A percentile compares a stretch with the other conserved stretches of the same genome.
phyloP scores from a whole-genome alignment of 2,329 filamentous ascomycete genomes.

The Chrysoporthe cubensis region DNA sequence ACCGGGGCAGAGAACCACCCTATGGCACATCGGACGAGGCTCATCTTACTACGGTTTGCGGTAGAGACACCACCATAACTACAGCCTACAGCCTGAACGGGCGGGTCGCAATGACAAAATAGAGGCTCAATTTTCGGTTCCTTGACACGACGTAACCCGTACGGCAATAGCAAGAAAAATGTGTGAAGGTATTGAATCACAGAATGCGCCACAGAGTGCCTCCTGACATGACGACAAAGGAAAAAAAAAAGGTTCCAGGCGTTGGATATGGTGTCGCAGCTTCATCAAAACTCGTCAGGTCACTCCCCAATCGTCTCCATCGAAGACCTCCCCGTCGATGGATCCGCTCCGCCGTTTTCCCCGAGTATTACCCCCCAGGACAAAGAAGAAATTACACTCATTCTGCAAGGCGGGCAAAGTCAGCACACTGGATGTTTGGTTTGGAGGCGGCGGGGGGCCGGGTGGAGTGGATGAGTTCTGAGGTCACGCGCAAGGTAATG shows the following conservation, averaged over 20 bases:
- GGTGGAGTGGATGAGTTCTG: neutral
- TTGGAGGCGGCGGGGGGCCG: neutral
- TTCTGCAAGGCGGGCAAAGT: conserved; percentile 5
- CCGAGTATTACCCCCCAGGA: conserved; percentile 30
- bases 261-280: neutral
- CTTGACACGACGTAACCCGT: neutral
- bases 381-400: conserved; percentile 29
- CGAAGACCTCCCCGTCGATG: conserved; percentile 18
- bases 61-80: too few relatives aligned
- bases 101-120: neutral
- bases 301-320: conserved; percentile 27
- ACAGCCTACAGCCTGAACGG: too few relatives aligned
- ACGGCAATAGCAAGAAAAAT: neutral
- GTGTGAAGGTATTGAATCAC: neutral
- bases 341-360: conserved; percentile 19
- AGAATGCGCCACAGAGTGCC: too few relatives aligned
- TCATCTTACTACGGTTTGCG: too few relatives aligned
- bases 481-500: neutral
- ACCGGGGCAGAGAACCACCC: neutral
- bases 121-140: neutral
- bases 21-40: too few relatives aligned
- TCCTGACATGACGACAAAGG: neutral
- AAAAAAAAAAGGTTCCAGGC: neutral
- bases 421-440: conserved; percentile 1
- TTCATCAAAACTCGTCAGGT: neutral